Conservation (phyloP, 169 alveolate species). For the Cryptosporidium tyzzeri region DNA sequence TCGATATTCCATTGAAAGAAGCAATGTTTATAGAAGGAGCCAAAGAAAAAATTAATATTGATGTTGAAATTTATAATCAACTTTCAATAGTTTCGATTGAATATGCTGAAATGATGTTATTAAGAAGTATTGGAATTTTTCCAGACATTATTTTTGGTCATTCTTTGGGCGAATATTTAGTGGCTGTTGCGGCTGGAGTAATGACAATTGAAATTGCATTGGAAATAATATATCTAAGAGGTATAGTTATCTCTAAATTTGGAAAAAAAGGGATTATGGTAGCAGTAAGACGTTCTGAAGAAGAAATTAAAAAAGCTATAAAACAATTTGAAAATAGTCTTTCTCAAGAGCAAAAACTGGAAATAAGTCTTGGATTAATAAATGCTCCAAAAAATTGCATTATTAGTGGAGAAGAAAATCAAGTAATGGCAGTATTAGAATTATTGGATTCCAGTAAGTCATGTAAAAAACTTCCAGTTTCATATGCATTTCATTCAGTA, state of each 20-base stretch:
- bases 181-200: constrained; percentile 78
- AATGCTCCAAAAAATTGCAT: constrained; percentile 83
- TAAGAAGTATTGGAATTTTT: constrained; percentile 24
- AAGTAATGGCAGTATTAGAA: constrained; percentile 73
- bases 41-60: constrained; percentile 21
- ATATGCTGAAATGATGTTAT: constrained; percentile 35
- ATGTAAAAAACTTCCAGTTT: constrained; percentile 61
- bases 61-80: constrained; percentile 45
- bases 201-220: constrained; percentile 77
- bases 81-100: constrained; percentile 67
- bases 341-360: neutral
- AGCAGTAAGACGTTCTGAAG: constrained; percentile 77
- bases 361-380: constrained; percentile 59
- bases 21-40: neutral
- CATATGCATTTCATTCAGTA: constrained; percentile 80
- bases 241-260: constrained; percentile 45
- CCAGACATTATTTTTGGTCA: constrained; percentile 81
- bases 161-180: constrained; percentile 81
- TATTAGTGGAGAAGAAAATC: constrained; percentile 80
- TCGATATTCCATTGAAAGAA: constrained; percentile 29
- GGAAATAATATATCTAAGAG: constrained; percentile 69
- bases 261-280: constrained; percentile 76
- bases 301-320: constrained; percentile 65
- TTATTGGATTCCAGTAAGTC: constrained; percentile 33
- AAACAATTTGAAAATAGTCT: neutral